phyloP scores from a whole-genome alignment of 257 asterid species.

The Thymus quinquecostatus region DNA sequence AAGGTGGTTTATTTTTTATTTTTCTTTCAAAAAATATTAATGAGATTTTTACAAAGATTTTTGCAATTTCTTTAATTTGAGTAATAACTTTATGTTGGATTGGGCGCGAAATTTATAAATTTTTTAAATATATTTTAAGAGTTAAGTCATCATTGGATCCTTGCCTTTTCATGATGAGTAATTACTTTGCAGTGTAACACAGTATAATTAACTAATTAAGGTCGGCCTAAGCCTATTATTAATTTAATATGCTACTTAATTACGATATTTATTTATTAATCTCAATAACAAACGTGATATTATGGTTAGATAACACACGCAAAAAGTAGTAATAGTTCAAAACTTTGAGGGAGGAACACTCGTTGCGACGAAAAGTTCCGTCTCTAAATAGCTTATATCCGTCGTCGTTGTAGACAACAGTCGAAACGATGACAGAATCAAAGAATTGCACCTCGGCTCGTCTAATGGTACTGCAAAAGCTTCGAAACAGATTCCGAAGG shows the following conservation, averaged over 20 bases:
- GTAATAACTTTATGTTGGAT: conserved; percentile 15
- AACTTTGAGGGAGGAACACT: too few relatives aligned
- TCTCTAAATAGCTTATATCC: too few relatives aligned
- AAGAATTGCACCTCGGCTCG: too few relatives aligned
- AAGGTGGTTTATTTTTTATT: too few relatives aligned
- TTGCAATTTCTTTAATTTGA: neutral
- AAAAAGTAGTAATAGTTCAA: too few relatives aligned
- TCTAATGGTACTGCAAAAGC: neutral
- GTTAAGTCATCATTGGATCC: conserved; percentile 9
- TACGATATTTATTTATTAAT: too few relatives aligned
- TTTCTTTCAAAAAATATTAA: too few relatives aligned
- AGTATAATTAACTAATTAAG: neutral
- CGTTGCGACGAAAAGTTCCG: too few relatives aligned
- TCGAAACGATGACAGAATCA: too few relatives aligned
- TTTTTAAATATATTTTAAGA: neutral
- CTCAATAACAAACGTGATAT: too few relatives aligned
- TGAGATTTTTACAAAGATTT: conserved; percentile 13
- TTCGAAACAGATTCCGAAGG: neutral
- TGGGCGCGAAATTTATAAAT: neutral
- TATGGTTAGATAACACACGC: too few relatives aligned
- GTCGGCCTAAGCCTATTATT: neutral
- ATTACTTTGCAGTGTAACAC: neutral
- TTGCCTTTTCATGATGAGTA: neutral
- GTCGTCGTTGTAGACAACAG: too few relatives aligned
- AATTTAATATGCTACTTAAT: neutral